A percentile compares a stretch with the other conserved stretches of the same genome.
Evolutionary conservation across 148 eudicot species (phyloP).

Genomic region (Vaccinium corymbosum): DNA sequence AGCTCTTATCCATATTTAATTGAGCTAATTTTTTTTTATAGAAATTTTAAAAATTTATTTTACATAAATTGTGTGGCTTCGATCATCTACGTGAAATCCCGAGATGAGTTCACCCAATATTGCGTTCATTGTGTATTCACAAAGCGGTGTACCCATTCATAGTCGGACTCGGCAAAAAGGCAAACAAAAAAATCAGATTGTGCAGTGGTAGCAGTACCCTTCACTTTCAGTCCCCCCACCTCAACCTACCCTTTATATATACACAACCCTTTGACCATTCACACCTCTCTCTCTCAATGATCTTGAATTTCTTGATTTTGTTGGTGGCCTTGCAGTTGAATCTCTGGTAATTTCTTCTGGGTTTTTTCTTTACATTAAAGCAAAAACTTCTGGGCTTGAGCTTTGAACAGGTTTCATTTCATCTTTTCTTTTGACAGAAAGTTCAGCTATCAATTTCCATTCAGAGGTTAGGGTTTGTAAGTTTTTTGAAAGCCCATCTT

Average conservation of each 20-base stretch:
- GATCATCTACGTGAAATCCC: no score
- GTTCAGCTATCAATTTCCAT: not conserved
- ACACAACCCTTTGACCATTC: slow-evolving; percentile 6
- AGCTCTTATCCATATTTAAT: no score
- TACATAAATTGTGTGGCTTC: no score
- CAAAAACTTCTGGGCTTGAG: not conserved
- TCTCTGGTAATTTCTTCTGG: not conserved
- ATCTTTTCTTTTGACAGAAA: not conserved
- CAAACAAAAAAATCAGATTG: no score
- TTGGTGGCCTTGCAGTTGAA: not conserved
- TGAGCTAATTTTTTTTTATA: no score
- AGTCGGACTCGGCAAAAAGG: no score
- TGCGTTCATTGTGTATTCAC: no score
- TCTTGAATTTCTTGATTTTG: not conserved
- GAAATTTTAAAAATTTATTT: no score
- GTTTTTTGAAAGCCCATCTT: not conserved
- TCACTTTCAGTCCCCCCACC: not conserved
- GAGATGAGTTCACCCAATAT: no score
- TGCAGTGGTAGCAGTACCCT: not conserved
- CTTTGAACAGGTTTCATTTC: not conserved
- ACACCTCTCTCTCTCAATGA: slow-evolving; percentile 7
- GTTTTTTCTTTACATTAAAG: not conserved
- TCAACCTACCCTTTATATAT: slow-evolving; percentile 19
- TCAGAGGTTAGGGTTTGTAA: not conserved
- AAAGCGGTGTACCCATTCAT: no score